phyloP scores from a whole-genome alignment of 306 rosid species.

The Begonia loranthoides region DNA sequence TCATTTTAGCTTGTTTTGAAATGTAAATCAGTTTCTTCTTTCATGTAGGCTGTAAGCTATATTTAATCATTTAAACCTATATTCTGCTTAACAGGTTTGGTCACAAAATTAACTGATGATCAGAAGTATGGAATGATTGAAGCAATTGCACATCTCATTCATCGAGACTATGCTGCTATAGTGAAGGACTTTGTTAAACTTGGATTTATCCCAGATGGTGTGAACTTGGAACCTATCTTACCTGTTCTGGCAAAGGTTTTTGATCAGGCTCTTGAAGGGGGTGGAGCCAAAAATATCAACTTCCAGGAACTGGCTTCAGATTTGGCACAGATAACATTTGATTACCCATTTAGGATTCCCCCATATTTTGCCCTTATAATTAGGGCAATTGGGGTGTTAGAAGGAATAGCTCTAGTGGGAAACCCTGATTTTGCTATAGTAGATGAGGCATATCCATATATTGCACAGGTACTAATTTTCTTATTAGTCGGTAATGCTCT shows the following conservation, averaged over 20 bases:
- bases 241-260: slow-evolving; percentile 97
- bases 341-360: slow-evolving; percentile 96
- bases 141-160: slow-evolving; percentile 96
- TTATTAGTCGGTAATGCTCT: neutral
- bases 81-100: slow-evolving; percentile 61
- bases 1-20: no score
- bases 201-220: slow-evolving; percentile 86
- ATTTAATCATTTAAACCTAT: neutral
- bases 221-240: slow-evolving; percentile 86
- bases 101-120: slow-evolving; percentile 95
- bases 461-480: slow-evolving; percentile 68
- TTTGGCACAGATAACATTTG: slow-evolving; percentile 96
- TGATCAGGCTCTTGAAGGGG: slow-evolving; percentile 98
- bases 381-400: slow-evolving; percentile 93
- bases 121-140: slow-evolving; percentile 98
- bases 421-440: slow-evolving; percentile 95
- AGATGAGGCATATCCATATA: slow-evolving; percentile 96
- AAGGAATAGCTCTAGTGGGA: slow-evolving; percentile 97
- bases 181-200: slow-evolving; percentile 93
- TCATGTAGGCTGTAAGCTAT: neutral
- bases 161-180: slow-evolving; percentile 86
- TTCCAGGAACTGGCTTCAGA: slow-evolving; percentile 98
- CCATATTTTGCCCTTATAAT: slow-evolving; percentile 97
- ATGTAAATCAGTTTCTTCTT: neutral
- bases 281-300: slow-evolving; percentile 95